Conservation (phyloP, 2,329 filamentous ascomycete genomes). For the Fusarium clavum region DNA sequence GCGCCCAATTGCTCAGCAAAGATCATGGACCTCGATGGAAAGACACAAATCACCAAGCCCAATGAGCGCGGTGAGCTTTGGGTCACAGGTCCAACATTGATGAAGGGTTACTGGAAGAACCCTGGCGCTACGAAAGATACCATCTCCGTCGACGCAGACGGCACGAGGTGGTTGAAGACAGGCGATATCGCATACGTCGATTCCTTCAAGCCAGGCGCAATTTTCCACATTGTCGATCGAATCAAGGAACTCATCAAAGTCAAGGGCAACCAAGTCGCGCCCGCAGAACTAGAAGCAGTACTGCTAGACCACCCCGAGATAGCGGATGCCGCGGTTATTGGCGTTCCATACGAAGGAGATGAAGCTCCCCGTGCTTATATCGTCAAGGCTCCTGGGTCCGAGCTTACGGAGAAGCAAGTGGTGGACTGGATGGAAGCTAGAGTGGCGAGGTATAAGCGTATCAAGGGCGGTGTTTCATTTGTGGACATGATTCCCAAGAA, state of each 20-base stretch:
- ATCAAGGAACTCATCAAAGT: conserved; percentile 73
- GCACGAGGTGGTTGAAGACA: conserved; percentile 76
- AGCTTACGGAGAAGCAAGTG: conserved; percentile 60
- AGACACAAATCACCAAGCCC: conserved; percentile 57
- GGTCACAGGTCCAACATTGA: conserved; percentile 76
- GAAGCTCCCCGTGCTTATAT: conserved; percentile 72
- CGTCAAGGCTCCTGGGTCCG: conserved; percentile 58
- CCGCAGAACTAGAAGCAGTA: conserved; percentile 80
- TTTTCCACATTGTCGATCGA: conserved; percentile 75
- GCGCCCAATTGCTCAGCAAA: conserved; percentile 62
- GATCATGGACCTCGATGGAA: conserved; percentile 69
- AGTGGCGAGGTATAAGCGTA: conserved; percentile 74
- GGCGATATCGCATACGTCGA: conserved; percentile 78
- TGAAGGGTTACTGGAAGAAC: conserved; percentile 82
- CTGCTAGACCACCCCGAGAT: conserved; percentile 77
- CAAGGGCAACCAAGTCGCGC: conserved; percentile 80
- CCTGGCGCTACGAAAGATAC: conserved; percentile 74
- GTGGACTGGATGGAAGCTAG: conserved; percentile 68
- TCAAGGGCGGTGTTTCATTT: conserved; percentile 71
- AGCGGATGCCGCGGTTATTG: conserved; percentile 75
- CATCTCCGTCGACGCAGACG: conserved; percentile 56
- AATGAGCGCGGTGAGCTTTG: conserved; percentile 76
- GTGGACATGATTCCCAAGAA: conserved; percentile 76
- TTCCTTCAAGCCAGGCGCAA: conserved; percentile 60
- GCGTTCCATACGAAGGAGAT: conserved; percentile 54